Base-by-base conservation (phyloP, 257 asterid species). In the Ilex aquifolium region DNA sequence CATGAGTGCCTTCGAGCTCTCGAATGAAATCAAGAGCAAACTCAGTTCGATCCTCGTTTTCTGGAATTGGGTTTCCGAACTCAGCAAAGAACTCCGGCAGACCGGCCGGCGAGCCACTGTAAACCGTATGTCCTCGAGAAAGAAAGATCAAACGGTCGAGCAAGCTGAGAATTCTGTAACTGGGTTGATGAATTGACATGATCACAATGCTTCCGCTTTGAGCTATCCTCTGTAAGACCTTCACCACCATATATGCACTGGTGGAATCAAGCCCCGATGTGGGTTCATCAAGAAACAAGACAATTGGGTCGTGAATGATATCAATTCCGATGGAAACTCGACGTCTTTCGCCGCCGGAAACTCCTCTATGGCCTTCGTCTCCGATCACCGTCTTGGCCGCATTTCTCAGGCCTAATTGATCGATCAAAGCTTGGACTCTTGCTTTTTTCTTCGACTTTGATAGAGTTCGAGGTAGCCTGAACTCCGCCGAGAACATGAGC, bases 321-420 rank as follows among this genome's bases (percentile, higher is more conserved):
- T 77, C 88, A 1, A 81, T 79, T 13, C 86, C 91, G 5, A 84
- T 79, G 0, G 91, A 84, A 0, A 81, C 91, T 6, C 84, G 77
- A 42, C 84, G 72, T 57, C 86, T 32, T 61, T 79, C 91, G 0
- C 88, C 83, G 0, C 84, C 80, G 1, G 83, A 84, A 13, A 84
- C 82, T 6, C 91, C 88, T 14, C 91, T 72, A 66, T 74, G 87
- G 67, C 83, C 85, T 74, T 84, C 91, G 62, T 84, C 91, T 7
- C 88, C 84, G 53, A 79, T 77, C 11, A 84, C 61, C 1, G 88
- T 84, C 54, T 32, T 55, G 57, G 88, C 84, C 1, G 85, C 84
- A 59, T 31, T 69, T 6, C 76, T 68, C 6, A 84, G 81, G 54
- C 85, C 88, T 16, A 84, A 57, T 49, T 81, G 88, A 17, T 79